Evolutionary conservation across 371 early-diverging fungal species (phyloP).

Genomic region (Zychaea mexicana): DNA sequence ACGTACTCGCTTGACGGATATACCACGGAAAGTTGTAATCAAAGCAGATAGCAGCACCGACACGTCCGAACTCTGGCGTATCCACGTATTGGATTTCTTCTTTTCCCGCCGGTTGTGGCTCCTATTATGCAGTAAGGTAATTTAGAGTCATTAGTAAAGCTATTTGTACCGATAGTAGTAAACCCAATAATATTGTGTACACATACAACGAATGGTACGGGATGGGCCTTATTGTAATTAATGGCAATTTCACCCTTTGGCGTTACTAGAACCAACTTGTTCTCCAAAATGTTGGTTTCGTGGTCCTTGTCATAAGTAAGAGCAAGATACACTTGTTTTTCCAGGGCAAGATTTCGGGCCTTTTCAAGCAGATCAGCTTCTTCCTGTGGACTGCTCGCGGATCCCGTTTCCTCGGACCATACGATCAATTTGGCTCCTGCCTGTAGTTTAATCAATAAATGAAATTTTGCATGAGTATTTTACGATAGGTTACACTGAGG

Average conservation of each 20-base stretch:
- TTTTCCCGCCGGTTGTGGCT: slow-evolving; percentile 43
- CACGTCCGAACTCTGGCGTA: slow-evolving; percentile 50
- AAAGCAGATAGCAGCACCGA: slow-evolving; percentile 59
- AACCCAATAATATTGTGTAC: not conserved
- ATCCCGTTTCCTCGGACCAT: slow-evolving; percentile 49
- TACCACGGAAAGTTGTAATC: slow-evolving; percentile 55
- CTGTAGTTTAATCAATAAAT: not conserved
- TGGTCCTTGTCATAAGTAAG: slow-evolving; percentile 34
- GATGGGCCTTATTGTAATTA: slow-evolving; percentile 56
- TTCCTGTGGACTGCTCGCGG: slow-evolving; percentile 18
- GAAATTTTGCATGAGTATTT: not conserved
- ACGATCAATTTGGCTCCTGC: slow-evolving; percentile 48
- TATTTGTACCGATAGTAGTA: too few species aligned
- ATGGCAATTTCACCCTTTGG: slow-evolving; percentile 46
- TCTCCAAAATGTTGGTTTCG: slow-evolving; percentile 17
- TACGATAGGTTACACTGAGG: not conserved
- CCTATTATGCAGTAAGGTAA: slow-evolving; percentile 17
- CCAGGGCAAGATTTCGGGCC: slow-evolving; percentile 32
- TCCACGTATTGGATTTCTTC: slow-evolving; percentile 46
- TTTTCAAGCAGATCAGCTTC: slow-evolving; percentile 23
- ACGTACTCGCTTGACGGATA: slow-evolving; percentile 54
- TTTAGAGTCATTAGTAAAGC: too few species aligned
- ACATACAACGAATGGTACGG: slow-evolving; percentile 49
- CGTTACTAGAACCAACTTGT: slow-evolving; percentile 48
- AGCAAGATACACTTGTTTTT: slow-evolving; percentile 41